Conservation (phyloP, 768 basidiomycete genomes). For the Mycena rosella region DNA sequence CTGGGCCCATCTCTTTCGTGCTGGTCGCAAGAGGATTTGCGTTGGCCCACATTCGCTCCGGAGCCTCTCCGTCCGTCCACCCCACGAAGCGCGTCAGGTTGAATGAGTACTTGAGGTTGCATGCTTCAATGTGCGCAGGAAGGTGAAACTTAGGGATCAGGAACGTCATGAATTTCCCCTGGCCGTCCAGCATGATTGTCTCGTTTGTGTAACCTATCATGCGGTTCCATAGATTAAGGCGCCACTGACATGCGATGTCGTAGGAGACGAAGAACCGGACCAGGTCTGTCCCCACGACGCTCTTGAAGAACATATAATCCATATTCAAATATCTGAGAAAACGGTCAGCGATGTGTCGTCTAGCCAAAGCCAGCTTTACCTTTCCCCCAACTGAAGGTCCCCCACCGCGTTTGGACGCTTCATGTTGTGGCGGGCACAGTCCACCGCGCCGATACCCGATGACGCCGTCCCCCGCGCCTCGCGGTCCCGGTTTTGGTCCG, state of each 20-base stretch:
- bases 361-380: slow-evolving; percentile 38
- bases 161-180: slow-evolving; percentile 30
- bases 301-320: slow-evolving; percentile 39
- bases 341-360: not conserved
- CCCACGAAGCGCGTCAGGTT: slow-evolving; percentile 41
- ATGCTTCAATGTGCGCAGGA: slow-evolving; percentile 39
- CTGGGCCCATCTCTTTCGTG: slow-evolving; percentile 51
- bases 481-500: slow-evolving; percentile 42
- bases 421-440: slow-evolving; percentile 14
- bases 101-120: slow-evolving; percentile 40
- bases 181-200: slow-evolving; percentile 3
- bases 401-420: slow-evolving; percentile 4
- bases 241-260: slow-evolving; percentile 39
- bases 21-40: slow-evolving; percentile 44
- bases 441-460: not conserved
- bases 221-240: slow-evolving; percentile 31
- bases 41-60: slow-evolving; percentile 48
- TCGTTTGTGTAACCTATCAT: slow-evolving; percentile 15
- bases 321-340: not conserved
- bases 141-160: slow-evolving; percentile 48
- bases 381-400: slow-evolving; percentile 41
- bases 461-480: slow-evolving; percentile 7
- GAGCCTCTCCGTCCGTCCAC: slow-evolving; percentile 49
- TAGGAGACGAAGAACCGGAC: slow-evolving; percentile 40
- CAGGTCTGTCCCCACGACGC: slow-evolving; percentile 6